Conservation (phyloP, 148 eudicot genomes). For the Spergularia marina region DNA sequence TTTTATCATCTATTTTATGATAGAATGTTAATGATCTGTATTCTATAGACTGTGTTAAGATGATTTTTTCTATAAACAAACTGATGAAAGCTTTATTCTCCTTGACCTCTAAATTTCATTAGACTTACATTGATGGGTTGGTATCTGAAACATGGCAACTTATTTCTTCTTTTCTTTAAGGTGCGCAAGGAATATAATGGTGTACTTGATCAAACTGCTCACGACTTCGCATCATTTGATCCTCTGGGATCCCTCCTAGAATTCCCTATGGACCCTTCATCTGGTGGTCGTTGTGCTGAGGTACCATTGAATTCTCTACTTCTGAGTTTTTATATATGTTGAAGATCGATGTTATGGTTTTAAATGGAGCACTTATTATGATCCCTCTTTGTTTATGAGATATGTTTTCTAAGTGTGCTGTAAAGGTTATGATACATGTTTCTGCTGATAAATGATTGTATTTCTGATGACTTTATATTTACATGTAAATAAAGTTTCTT, state of each 20-base stretch:
- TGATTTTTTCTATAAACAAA: too few species aligned
- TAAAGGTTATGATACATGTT: not conserved
- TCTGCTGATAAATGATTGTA: not conserved
- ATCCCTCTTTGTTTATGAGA: not conserved
- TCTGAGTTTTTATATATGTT: not conserved
- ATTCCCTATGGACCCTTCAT: not conserved
- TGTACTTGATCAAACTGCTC: slow-evolving; percentile 4
- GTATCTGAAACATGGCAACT: not conserved
- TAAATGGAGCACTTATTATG: not conserved
- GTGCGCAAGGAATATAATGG: slow-evolving; percentile 11
- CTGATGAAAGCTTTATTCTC: too few species aligned
- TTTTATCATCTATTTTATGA: too few species aligned
- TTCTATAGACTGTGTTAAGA: too few species aligned
- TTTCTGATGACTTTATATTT: too few species aligned
- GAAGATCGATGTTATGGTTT: too few species aligned
- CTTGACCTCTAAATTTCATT: too few species aligned
- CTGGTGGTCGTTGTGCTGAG: slow-evolving; percentile 25
- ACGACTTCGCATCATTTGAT: slow-evolving; percentile 14
- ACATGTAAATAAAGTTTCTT: too few species aligned
- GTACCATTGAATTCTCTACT: not conserved
- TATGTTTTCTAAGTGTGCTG: not conserved
- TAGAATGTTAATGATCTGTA: too few species aligned
- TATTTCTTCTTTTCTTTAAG: not conserved
- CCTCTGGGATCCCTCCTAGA: slow-evolving; percentile 7
- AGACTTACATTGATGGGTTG: not conserved